phyloP scores from a whole-genome alignment of 495 filamentous ascomycete genomes.

The Pseudoneurospora amorphoporcata region DNA sequence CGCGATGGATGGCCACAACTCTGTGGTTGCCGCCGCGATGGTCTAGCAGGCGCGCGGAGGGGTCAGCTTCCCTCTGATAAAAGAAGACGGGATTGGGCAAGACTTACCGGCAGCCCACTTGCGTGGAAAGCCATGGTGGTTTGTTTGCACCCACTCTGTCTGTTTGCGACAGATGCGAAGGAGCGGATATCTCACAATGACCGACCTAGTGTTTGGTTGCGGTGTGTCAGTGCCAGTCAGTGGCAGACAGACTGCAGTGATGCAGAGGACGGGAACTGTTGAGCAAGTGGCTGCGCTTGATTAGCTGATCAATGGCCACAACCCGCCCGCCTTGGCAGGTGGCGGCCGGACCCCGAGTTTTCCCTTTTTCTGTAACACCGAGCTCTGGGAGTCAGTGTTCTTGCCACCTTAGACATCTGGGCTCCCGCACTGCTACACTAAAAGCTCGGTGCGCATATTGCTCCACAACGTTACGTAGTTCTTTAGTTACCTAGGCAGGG shows the following conservation, averaged over 20 bases:
- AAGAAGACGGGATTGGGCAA: background rate
- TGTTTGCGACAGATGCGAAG: background rate
- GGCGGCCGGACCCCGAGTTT: constrained; percentile 2
- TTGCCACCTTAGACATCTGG: background rate
- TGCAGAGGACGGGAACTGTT: background rate
- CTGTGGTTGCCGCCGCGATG: constrained; percentile 39
- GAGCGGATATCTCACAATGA: background rate
- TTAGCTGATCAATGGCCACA: constrained; percentile 4
- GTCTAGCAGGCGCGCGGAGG: constrained; percentile 17
- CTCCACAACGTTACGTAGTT: background rate
- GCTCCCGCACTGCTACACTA: background rate
- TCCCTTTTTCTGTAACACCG: background rate
- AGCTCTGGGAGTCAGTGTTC: background rate
- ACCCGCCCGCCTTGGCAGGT: background rate
- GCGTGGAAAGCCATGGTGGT: constrained; percentile 31
- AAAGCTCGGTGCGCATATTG: background rate
- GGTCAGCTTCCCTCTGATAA: background rate
- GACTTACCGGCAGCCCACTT: constrained; percentile 32
- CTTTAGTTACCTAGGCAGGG: background rate
- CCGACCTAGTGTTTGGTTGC: constrained; percentile 1
- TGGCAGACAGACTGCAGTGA: constrained; percentile 5
- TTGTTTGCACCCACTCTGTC: constrained; percentile 8
- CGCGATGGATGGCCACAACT: constrained; percentile 47
- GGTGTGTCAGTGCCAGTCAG: constrained; percentile 2
- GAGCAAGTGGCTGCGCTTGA: background rate